Base-by-base conservation (phyloP, 768 basidiomycete genomes). In the Lactarius vividus region DNA sequence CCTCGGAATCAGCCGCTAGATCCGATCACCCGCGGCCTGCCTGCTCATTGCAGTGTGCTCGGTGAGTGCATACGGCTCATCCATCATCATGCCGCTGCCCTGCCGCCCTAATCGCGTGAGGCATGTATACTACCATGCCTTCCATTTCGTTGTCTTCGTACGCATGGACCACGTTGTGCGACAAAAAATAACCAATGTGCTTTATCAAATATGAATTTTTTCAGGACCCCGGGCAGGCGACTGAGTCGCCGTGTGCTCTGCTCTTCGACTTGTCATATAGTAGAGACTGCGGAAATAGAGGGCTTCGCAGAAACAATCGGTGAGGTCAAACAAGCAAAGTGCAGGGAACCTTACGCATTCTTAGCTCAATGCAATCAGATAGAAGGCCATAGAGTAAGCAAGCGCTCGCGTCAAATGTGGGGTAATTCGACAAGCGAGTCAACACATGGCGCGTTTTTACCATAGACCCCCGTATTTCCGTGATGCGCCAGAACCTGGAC, bases 361-460 rank as follows among this genome's bases (percentile, higher is more conserved):
- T 10, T 52, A 35, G 54, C 59, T 52, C n/a, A 42, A 49, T 55
- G 60, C 55, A 61, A 52, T 58, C 35, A 58, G 37, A 65, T 55
- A 60, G 49, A 64, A 57, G 42, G 23, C 46, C 26, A 46, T 44
- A 61, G 35, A 57, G 54, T 52, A 57, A 52, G 55, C 46, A 61
- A 16, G 60, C 37, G 60, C 64, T n/a, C 10, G 55, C 20, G 46
- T 56, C 49, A 31, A 61, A 40, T 56, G 56, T 33, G 35, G 56
- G 33, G 49, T 62, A 62, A 62, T 57, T n/a, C 37, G 56, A 66
- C 65, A 66, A 58, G 65, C 56, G 56, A 62, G 55, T 53, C 57
- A 62, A 57, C 56, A 62, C 62, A 63, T 59, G 49, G 46, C 31
- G 35, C 23, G 56, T 31, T 60, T 56, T 39, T 52, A 65, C 52